Evolutionary conservation across 2,329 filamentous ascomycete genomes (phyloP).

Genomic region (Cordyceps tenuipes): DNA sequence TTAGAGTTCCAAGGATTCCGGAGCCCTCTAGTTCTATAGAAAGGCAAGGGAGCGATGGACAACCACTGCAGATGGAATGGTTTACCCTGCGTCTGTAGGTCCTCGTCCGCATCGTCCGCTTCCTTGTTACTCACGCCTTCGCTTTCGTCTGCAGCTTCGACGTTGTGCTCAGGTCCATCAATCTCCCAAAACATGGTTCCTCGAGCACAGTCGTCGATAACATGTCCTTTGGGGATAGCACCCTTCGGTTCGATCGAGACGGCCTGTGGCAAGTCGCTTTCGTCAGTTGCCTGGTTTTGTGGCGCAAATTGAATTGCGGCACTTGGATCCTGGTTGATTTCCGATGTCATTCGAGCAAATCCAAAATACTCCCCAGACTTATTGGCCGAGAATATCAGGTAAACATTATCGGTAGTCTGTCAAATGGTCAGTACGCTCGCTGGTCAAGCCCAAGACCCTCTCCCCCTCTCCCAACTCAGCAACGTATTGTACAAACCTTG

Average conservation of each 20-base stretch:
- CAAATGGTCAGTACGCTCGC: background rate
- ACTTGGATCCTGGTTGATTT: constrained; percentile 68
- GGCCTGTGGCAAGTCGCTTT: constrained; percentile 64
- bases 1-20: constrained; percentile 95
- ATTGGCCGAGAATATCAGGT: constrained; percentile 90
- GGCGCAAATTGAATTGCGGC: constrained; percentile 63
- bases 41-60: constrained; percentile 73
- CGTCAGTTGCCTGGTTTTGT: constrained; percentile 49
- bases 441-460: background rate
- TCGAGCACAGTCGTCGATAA: constrained; percentile 87
- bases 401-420: constrained; percentile 74
- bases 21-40: constrained; percentile 78
- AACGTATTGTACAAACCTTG: constrained; percentile 43
- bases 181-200: constrained; percentile 97
- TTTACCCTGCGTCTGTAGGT: constrained; percentile 70
- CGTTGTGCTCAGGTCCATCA: constrained; percentile 48
- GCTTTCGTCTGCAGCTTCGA: constrained; percentile 36
- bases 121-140: constrained; percentile 29
- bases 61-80: constrained; percentile 89
- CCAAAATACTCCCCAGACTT: constrained; percentile 97
- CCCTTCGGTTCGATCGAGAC: constrained; percentile 73
- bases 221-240: constrained; percentile 69
- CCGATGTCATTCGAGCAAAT: constrained; percentile 82
- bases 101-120: constrained; percentile 35
- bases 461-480: too few relatives aligned